phyloP scores from a whole-genome alignment of 1,139 yeast species.

The Yamadazyma taylorii region DNA sequence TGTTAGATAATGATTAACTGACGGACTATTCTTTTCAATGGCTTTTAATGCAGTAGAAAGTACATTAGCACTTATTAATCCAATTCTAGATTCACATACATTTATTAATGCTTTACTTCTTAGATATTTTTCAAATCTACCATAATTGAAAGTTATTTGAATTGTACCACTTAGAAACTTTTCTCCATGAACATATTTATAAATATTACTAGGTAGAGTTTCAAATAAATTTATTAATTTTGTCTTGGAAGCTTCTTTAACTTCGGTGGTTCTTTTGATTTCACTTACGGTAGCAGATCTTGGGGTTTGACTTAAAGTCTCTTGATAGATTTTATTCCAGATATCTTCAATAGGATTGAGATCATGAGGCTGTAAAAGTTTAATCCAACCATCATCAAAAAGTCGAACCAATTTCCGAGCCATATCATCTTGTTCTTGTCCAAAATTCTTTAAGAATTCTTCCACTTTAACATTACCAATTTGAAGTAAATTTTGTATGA shows the following conservation, averaged over 20 bases:
- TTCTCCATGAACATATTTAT: constrained; percentile 28
- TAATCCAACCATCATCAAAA: constrained; percentile 59
- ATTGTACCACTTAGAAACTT: constrained; percentile 48
- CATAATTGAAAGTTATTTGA: constrained; percentile 62
- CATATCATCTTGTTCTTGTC: constrained; percentile 26
- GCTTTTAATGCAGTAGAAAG: constrained; percentile 58
- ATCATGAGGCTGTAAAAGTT: constrained; percentile 36
- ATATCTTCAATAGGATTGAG: constrained; percentile 53
- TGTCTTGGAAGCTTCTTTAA: constrained; percentile 58
- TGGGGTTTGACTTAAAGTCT: constrained; percentile 51
- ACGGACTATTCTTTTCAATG: constrained; percentile 59
- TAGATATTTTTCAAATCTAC: constrained; percentile 65
- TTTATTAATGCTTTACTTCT: constrained; percentile 64
- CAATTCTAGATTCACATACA: constrained; percentile 68
- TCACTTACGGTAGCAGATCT: constrained; percentile 54
- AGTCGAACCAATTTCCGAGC: constrained; percentile 44
- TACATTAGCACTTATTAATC: constrained; percentile 64
- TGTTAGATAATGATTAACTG: constrained; percentile 29
- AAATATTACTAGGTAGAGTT: constrained; percentile 29
- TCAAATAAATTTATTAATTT: constrained; percentile 41
- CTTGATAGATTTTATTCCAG: constrained; percentile 56
- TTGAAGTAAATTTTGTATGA: constrained; percentile 68
- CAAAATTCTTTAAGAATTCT: constrained; percentile 53
- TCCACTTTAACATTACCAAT: constrained; percentile 63
- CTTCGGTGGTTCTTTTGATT: constrained; percentile 62